These are phyloP conservation scores for Streptanthus diversifolius DNA, from an alignment of 345 rosid genomes.

Conservation along the genomic window DNA sequence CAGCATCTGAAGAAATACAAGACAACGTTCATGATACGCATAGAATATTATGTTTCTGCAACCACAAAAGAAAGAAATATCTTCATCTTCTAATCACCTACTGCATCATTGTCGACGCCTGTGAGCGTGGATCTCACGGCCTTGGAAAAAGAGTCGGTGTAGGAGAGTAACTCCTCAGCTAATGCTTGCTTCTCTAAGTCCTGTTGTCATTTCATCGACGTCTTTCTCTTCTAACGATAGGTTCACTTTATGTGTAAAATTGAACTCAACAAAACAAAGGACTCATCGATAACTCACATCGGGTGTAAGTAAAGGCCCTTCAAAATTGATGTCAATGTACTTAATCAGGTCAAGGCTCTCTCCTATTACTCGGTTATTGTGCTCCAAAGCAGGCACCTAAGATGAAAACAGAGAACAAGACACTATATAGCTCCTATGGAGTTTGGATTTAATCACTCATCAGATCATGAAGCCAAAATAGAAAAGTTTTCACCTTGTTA, in stretches of 20 bases:
- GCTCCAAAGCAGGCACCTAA: conserved; percentile 88
- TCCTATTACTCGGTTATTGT: conserved; percentile 68
- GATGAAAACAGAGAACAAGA: not conserved
- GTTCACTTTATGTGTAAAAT: not conserved
- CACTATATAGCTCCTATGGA: not conserved
- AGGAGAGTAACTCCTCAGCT: conserved; percentile 64
- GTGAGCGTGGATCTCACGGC: conserved; percentile 45
- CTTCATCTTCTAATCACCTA: conserved; percentile 35
- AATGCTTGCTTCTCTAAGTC: conserved; percentile 57
- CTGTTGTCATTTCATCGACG: conserved; percentile 31
- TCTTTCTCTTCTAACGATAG: not conserved
- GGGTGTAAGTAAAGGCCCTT: conserved; percentile 79
- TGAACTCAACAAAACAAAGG: not conserved
- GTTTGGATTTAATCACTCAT: not conserved
- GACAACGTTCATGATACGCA: conserved; percentile 10
- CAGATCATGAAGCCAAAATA: not conserved
- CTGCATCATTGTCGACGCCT: conserved; percentile 43
- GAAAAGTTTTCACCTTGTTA: conserved; percentile 54
- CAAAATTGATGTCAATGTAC: conserved; percentile 70
- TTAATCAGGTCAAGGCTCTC: conserved; percentile 82
- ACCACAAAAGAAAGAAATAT: not conserved
- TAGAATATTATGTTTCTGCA: not conserved
- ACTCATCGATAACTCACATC: conserved; percentile 37
- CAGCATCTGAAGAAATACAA: conserved; percentile 42
- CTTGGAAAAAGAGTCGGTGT: conserved; percentile 46